Evolutionary conservation across 768 basidiomycete species (phyloP), one percentile per base, ranked within the genome.

Genomic region (Trametes gibbosa): DNA sequence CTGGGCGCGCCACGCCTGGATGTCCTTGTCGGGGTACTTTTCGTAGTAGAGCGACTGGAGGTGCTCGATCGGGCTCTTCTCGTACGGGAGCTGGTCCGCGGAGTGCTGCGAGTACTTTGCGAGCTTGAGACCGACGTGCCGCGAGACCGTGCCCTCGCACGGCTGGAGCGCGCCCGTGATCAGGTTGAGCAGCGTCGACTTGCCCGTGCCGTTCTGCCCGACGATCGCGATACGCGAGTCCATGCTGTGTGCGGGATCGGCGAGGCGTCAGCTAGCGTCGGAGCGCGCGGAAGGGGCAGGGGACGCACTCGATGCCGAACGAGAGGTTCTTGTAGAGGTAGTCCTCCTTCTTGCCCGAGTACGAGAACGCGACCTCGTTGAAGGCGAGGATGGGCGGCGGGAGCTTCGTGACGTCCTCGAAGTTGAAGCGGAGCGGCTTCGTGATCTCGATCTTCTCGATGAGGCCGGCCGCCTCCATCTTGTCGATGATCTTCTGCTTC

Each of bases 401-500:
- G 8, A 99, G 84, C 74, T 88, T 95, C 67, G 82, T 80, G 63
- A 98, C 85, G 67, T 96, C 94, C 74, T 98, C 96, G 68, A 98
- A 99, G 82, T 96, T 88, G 84, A 98, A 99, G 50, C 85, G 80
- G 34, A 99, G 79, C 16, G 84, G 84, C 66, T 83, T 85, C 35
- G 82, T 80, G 3, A 73, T 72, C 70, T 95, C 93, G 58, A 97
- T 77, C 77, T 93, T 94, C 75, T 99, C 93, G 70, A 99, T 82
- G 42, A 99, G 81, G 62, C 96, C 96, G 14, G 95, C 96, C 25
- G 96, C 96, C 80, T 99, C 97, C 96, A 99, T 99, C 84, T 99
- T 99, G 81, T 99, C 96, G 75, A 99, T 96, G 63, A 99, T 98
- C 84, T 99, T 99, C 75, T 99, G 96, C 74, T 99, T 99, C 50